Evolutionary conservation across 306 rosid genomes (phyloP), one percentile per base, ranked within the genome.

Genomic region (Mucuna pruriens): DNA sequence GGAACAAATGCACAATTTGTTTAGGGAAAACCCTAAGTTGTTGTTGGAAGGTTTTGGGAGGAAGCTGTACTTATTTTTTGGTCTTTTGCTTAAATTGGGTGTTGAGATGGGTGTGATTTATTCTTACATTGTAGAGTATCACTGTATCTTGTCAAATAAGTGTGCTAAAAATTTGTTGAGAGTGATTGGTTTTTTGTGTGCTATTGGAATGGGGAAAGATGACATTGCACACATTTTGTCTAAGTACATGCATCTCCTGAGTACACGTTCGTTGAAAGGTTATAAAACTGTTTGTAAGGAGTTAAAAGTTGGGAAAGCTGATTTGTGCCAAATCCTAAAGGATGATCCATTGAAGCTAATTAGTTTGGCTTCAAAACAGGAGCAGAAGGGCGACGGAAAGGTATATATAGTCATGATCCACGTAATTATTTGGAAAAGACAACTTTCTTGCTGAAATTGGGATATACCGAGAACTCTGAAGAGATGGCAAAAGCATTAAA

Each of bases 381-480:
- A 84, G 60, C 52, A 34, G 20, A 83, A 74, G 77, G 82, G 66
- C 76, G 9, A 40, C 26, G 81, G 71, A 65, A 88, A 60, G 67
- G n/a, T n/a, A 36, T 19, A 25, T 33, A 52, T 19, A n/a, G 42
- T 66, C 49, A 26, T 33, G 83, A 74, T 75, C 90, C 87, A 7
- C 71, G 46, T 15, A 82, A 71, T n/a, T 81, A 83, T 71, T 17
- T 88, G 58, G 91, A 89, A 69, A 92, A 92, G 83, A 86, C 85
- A 55, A 75, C 78, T 13, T 94, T 94, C 88, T 85, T 94, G 90
- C 8, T 85, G 84, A 85, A 84, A 63, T 64, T 92, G 76, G 97
- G 96, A 42, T 94, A 88, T 76, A n/a, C 69, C 0, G 96, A 92
- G 72, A 94, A 92, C 86, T 87, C 98, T 13, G 90, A 92, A n/a